Evolutionary conservation across 2,329 filamentous ascomycete species (phyloP).

Genomic region (Monosporascus sp.): DNA sequence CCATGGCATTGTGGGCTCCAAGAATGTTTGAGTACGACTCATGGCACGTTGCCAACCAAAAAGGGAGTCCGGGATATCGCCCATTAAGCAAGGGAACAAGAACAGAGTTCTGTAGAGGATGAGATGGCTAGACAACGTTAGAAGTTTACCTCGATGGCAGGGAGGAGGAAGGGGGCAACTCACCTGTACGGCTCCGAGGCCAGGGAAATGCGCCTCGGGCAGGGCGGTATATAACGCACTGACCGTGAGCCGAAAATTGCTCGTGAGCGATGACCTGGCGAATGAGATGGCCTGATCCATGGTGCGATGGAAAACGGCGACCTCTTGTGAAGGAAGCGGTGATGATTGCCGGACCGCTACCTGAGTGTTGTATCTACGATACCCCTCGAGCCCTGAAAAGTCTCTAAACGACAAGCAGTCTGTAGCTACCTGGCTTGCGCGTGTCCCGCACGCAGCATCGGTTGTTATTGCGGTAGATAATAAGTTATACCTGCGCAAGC

Average conservation of each 20-base stretch:
- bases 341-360: not conserved
- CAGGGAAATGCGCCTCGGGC: slow-evolving; percentile 17
- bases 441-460: slow-evolving; percentile 19
- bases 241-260: slow-evolving; percentile 29
- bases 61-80: slow-evolving; percentile 28
- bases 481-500: slow-evolving; percentile 40
- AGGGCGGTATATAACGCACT: slow-evolving; percentile 30
- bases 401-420: slow-evolving; percentile 46
- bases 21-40: slow-evolving; percentile 45
- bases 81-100: slow-evolving; percentile 41
- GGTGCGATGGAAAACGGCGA: slow-evolving; percentile 2
- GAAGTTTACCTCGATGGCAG: slow-evolving; percentile 14
- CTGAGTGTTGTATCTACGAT: slow-evolving; percentile 13
- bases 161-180: slow-evolving; percentile 25
- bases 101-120: slow-evolving; percentile 54
- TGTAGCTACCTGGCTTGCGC: slow-evolving; percentile 31
- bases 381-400: slow-evolving; percentile 31
- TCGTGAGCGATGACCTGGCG: slow-evolving; percentile 24
- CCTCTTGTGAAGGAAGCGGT: not conserved
- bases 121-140: slow-evolving; percentile 51
- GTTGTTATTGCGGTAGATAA: slow-evolving; percentile 29
- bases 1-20: slow-evolving; percentile 35
- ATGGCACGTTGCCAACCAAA: slow-evolving; percentile 48
- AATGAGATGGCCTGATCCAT: slow-evolving; percentile 16
- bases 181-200: slow-evolving; percentile 39